These are phyloP conservation scores for Fistulifera pelliculosa DNA, from an alignment of 108 stramenopile species.

Conservation along the genomic window DNA sequence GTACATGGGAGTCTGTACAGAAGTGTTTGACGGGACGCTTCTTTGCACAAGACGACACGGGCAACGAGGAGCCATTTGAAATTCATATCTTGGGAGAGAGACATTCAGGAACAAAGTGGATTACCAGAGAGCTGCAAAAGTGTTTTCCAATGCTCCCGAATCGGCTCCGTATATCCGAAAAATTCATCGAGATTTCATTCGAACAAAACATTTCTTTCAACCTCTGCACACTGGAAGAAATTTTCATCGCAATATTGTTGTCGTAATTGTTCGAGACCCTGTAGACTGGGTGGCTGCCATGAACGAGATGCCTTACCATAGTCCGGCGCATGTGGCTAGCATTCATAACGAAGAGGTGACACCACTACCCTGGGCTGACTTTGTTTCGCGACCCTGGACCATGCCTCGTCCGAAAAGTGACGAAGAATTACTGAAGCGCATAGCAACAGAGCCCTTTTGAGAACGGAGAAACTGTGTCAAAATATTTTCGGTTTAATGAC, in stretches of 20 bases:
- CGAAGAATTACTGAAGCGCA: background rate
- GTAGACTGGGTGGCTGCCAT: conserved; percentile 37
- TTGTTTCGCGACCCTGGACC: conserved; percentile 8
- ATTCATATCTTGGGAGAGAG: conserved; percentile 36
- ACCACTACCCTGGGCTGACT: conserved; percentile 7
- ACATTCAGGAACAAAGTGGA: conserved; percentile 41
- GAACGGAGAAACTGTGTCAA: conserved; percentile 13
- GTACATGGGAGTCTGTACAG: background rate
- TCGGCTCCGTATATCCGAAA: background rate
- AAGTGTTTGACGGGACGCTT: conserved; percentile 3
- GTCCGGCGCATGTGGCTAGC: conserved; percentile 2
- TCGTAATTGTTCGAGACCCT: conserved; percentile 50
- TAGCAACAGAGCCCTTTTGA: background rate
- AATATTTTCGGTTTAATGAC: conserved; percentile 40
- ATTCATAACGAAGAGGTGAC: conserved; percentile 6
- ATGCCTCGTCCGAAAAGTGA: background rate
- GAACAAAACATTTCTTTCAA: conserved; percentile 24
- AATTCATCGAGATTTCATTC: conserved; percentile 12
- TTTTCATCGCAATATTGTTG: conserved; percentile 23
- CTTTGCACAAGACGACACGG: background rate
- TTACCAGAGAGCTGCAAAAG: conserved; percentile 11
- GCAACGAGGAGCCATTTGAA: too few species aligned
- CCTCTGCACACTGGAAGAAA: background rate
- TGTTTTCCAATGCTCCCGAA: conserved; percentile 11
- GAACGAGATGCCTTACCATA: conserved; percentile 22